Evolutionary conservation across 257 asterid genomes (phyloP), one percentile per base, ranked within the genome.

Genomic region (Nemophila menziesii): DNA sequence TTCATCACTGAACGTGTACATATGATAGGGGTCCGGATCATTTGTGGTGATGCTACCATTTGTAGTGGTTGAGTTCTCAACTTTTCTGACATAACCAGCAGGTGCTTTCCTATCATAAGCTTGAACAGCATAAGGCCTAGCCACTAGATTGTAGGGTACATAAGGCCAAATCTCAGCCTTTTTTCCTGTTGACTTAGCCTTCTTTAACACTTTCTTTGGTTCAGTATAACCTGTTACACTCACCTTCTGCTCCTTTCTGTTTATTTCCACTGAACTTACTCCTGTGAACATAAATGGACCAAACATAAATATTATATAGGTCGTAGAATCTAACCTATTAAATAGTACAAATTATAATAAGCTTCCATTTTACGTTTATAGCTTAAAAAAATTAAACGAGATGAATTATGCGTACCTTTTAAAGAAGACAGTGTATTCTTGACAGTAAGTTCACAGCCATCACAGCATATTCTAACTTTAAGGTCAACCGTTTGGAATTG

Each of bases 101-200:
- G 96, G 96, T 13, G 96, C 96, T 54, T 70, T 82, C 78, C 74
- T 79, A 74, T 86, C 96, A 49, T 86, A 86, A 29, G 82, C 58
- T 51, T 52, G 72, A 1, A 77, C 73, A 1, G 90, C 79, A 44
- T 86, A 86, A 1, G 96, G 96, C 57, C 77, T 90, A 29, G 96
- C 82, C 64, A 86, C 96, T 58, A 82, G 65, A 49, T 77, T 77
- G 63, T 86, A 82, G 0, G 94, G 94, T 8, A 82, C 78, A 42
- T 86, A 86, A 2, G 93, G 96, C 96, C 96, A 86, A 27, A 82
- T 68, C 75, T 82, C 96, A 6, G 78, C 80, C 61, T 79, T 77
- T 49, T 77, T 80, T 24, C 93, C 93, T 14, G 82, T 79, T 22
- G 79, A 52, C 42, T 70, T 68, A 0, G 83, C 84, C 54, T 68